Base-by-base conservation (phyloP, 306 rosid species). In the Trifolium subterraneum region DNA sequence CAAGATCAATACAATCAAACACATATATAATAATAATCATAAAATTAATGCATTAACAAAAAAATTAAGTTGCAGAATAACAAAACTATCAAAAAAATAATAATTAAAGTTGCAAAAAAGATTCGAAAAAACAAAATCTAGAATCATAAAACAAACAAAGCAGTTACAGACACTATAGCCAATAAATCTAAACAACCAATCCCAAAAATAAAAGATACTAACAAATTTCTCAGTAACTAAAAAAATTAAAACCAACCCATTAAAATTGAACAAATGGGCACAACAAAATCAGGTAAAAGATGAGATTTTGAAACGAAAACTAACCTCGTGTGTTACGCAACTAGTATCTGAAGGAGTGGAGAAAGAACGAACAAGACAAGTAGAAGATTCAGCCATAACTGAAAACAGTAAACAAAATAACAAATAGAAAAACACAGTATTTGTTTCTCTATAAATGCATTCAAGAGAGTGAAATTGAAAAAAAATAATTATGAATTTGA, bases 361-460 rank as follows among this genome's bases (percentile, higher is more conserved):
- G 71, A 89, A 80, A 14, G 98, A 88, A 58, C 90, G 86, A 31
- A 78, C 68, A 20, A 94, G 88, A 63, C 81, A 88, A 27, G 88
- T 70, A 1, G 89, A 75, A 11, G 93, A 79, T 68, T 94, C 97
- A 33, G 50, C 88, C 95, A 91, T 93, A 6, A 62, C 80, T 15
- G 15, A 66, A 42, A 64, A 25, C 42, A 36, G 68, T 78, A 31
- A 71, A 56, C 60, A 10, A 22, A 42, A 44, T 1, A 44, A 13
- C 7, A 44, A 44, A 44, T 16, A 13, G 10, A 36, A 36, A 36
- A 36, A 36, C 39, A 8, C 39, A 8, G 10, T 36, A 7, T 36
- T 7, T 36, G 39, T 36, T 1, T 36, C 39, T 36, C 54, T 35
- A 7, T 48, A 58, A 20, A 61, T 63, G 59, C 82, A 61, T 77